Conservation (phyloP, 139 green algal species). For the Chlamydomonas sphaeroides region DNA sequence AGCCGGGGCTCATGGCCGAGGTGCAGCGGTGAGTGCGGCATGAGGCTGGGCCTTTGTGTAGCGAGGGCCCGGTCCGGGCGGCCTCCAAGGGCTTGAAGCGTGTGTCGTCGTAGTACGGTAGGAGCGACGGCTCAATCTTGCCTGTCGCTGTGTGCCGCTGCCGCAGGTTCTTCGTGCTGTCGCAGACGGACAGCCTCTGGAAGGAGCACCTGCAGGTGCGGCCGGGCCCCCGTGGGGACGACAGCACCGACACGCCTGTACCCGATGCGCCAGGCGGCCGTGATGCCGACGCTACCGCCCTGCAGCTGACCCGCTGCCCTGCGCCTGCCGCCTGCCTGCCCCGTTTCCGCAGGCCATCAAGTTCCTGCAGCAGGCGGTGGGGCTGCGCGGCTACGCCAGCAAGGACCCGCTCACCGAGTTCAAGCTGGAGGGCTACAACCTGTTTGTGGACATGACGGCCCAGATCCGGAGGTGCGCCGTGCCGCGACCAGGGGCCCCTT, state of each 20-base stretch:
- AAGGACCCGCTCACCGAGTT: constrained; percentile 98
- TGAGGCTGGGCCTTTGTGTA: background rate
- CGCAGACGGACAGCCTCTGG: constrained; percentile 97
- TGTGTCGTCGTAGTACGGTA: too few species aligned
- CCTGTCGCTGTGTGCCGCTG: too few species aligned
- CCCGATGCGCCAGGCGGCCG: too few species aligned
- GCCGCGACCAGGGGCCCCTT: too few species aligned
- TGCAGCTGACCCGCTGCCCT: too few species aligned
- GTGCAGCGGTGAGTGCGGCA: constrained; percentile 65
- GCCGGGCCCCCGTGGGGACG: background rate
- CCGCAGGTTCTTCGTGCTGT: constrained; percentile 92
- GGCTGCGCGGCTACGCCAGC: constrained; percentile 84
- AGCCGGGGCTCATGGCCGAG: constrained; percentile 86
- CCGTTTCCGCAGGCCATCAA: constrained; percentile 85
- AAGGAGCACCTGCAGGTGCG: constrained; percentile 93
- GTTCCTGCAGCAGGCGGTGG: constrained; percentile 97
- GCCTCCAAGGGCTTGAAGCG: background rate
- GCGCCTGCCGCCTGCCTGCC: too few species aligned
- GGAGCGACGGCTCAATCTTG: too few species aligned
- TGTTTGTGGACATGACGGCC: constrained; percentile 76
- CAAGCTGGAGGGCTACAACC: constrained; percentile 96
- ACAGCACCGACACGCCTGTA: too few species aligned
- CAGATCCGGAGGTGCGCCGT: constrained; percentile 44
- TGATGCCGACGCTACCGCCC: too few species aligned
- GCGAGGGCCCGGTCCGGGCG: background rate